A percentile compares a stretch with the other conserved stretches of the same genome.
phyloP scores from a whole-genome alignment of 345 rosid species.

The Linum tenue region DNA sequence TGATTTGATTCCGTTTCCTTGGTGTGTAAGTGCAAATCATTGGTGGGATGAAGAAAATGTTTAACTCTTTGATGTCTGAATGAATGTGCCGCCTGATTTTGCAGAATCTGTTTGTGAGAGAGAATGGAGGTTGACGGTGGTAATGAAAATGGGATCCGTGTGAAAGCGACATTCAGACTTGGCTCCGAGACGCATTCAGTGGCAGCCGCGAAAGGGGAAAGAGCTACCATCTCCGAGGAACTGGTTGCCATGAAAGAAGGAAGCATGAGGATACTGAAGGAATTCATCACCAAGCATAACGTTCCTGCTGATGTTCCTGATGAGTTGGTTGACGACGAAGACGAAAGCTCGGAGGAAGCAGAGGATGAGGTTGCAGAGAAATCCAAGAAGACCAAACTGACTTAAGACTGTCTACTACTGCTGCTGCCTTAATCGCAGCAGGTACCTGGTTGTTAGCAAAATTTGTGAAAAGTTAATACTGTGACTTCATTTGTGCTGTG shows the following conservation, averaged over 20 bases:
- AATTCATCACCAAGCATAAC: constrained; percentile 75
- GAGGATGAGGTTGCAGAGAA: constrained; percentile 28
- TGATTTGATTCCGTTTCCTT: no score
- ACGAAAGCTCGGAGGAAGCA: constrained; percentile 44
- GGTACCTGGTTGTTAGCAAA: background rate
- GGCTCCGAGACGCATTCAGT: constrained; percentile 55
- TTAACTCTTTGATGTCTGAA: no score
- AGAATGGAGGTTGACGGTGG: constrained; percentile 44
- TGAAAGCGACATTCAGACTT: constrained; percentile 45
- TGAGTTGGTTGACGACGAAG: constrained; percentile 29
- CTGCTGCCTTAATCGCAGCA: background rate
- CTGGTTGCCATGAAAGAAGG: constrained; percentile 63
- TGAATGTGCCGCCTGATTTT: no score
- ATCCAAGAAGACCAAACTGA: constrained; percentile 60
- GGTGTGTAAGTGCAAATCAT: no score
- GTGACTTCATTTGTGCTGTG: no score
- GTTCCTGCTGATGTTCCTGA: constrained; percentile 72
- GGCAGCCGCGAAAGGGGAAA: constrained; percentile 19
- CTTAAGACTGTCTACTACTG: constrained; percentile 13
- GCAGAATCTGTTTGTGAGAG: background rate
- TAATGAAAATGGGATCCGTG: constrained; percentile 18
- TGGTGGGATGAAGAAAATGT: no score
- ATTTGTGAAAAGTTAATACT: no score
- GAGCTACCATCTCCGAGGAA: constrained; percentile 46
- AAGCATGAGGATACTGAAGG: constrained; percentile 67